Evolutionary conservation across 2,329 filamentous ascomycete species (phyloP).

Genomic region (Scopulariopsis brevicaulis): DNA sequence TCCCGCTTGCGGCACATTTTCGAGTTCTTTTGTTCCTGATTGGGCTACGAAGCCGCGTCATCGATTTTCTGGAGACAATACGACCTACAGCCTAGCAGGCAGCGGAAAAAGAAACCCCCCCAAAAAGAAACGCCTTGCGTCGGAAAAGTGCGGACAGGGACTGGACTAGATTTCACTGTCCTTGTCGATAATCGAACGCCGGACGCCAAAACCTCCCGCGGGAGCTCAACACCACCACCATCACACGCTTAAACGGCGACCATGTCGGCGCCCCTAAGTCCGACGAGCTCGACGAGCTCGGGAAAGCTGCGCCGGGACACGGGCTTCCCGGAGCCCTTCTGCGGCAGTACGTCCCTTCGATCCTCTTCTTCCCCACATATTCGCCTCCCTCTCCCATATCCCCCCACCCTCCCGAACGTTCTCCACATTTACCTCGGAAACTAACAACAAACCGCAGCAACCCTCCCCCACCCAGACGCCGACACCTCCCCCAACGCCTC

Average conservation of each 20-base stretch:
- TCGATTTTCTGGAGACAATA: background rate
- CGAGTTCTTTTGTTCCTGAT: too few species aligned
- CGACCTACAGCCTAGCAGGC: too few species aligned
- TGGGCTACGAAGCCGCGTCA: background rate
- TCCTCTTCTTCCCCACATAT: background rate
- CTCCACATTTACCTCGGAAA: background rate
- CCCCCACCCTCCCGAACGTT: background rate
- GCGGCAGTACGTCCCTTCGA: slow-evolving; percentile 21
- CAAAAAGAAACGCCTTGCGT: too few species aligned
- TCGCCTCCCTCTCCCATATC: background rate
- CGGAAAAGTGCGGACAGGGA: too few species aligned
- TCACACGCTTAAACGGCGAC: too few species aligned
- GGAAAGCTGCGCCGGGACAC: slow-evolving; percentile 26
- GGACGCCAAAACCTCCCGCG: background rate
- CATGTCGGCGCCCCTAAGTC: slow-evolving; percentile 1
- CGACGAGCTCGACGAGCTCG: slow-evolving; percentile 4
- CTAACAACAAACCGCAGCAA: slow-evolving; percentile 40
- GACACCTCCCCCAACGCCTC: slow-evolving; percentile 43
- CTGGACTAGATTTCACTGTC: background rate
- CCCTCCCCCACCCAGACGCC: slow-evolving; percentile 50
- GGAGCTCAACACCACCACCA: background rate
- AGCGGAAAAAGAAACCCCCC: too few species aligned
- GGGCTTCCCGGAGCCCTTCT: slow-evolving; percentile 40
- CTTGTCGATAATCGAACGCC: background rate
- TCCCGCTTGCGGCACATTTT: background rate